Percentiles rank a stretch among this genome's conserved stretches.
Evolutionary conservation across 768 basidiomycete genomes (phyloP).

Genomic region (Psilocybe cyanescens): DNA sequence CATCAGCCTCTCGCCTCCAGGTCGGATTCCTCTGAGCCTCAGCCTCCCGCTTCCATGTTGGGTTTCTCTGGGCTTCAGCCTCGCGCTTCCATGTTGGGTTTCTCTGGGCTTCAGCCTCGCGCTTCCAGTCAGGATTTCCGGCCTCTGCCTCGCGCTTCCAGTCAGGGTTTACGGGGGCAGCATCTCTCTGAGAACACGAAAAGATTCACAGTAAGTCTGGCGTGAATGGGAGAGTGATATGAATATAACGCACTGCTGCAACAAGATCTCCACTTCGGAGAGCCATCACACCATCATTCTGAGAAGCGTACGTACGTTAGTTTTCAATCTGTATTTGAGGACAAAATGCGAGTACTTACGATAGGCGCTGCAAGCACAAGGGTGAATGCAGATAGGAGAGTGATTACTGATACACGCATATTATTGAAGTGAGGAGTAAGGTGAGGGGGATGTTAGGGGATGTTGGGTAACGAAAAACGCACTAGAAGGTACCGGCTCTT

Average conservation of each 20-base stretch:
- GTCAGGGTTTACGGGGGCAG: not conserved
- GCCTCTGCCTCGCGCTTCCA: slow-evolving; percentile 24
- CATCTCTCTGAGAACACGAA: slow-evolving; percentile 12
- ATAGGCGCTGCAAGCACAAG: slow-evolving; percentile 26
- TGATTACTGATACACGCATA: slow-evolving; percentile 33
- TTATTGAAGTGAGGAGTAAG: slow-evolving; percentile 12
- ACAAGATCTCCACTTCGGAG: slow-evolving; percentile 7
- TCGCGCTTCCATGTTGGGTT: slow-evolving; percentile 11
- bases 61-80: slow-evolving; percentile 2
- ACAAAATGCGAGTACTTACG: slow-evolving; percentile 21
- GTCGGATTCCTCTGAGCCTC: slow-evolving; percentile 2
- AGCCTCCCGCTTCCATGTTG: slow-evolving; percentile 18
- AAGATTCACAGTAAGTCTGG: not conserved
- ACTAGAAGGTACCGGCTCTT: slow-evolving; percentile 18
- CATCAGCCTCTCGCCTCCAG: slow-evolving; percentile 25
- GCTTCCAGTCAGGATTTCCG: slow-evolving; percentile 13
- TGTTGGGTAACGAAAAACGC: slow-evolving; percentile 10
- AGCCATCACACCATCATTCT: slow-evolving; percentile 21
- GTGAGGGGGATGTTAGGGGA: slow-evolving; percentile 11
- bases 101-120: slow-evolving; percentile 18
- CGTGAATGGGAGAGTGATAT: not conserved
- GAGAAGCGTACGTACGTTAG: slow-evolving; percentile 1
- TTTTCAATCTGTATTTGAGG: not conserved
- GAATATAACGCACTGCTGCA: slow-evolving; percentile 20
- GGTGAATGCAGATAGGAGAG: slow-evolving; percentile 27